Base-by-base conservation (phyloP, 1,139 yeast species). In the Lodderomyces jiufengensis region DNA sequence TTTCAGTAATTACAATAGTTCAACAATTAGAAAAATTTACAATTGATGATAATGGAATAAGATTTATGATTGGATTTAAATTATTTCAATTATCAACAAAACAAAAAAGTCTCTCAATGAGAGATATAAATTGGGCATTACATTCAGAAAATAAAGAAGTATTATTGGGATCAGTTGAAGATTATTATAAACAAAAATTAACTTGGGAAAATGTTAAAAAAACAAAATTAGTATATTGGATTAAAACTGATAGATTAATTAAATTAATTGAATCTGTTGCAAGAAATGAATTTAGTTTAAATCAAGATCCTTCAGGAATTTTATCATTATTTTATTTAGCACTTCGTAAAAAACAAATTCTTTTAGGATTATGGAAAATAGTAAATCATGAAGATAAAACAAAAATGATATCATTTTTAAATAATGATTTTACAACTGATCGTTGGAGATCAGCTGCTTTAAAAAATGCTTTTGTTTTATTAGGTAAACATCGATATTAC, bases 381-480 rank as follows among this genome's bases (percentile, higher is more conserved):
- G 66, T 74, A 9, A 80, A 84, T 18, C 88, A 88, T 54, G 73
- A 81, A 3, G 98, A 94, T 50, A 88, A 82, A 48, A 78, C 75
- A 27, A 88, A 90, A 53, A 85, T 92, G 77, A 49, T 87, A 37
- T 80, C 73, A 49, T 83, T 92, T 48, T 63, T 92, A 49, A 67
- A 70, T 14, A 83, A 90, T 52, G 94, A 94, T 54, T 92, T 90
- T 52, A 63, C 62, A 1, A 75, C 78, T 38, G 69, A 73, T 9
- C 66, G 96, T 34, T 90, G 97, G 96, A 73, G 68, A 47, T 73
- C 86, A 0, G 96, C 97, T 0, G 97, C 98, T 0, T 61, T 78
- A 51, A 92, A 92, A 52, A 92, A 92, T 60, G 98, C 98, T 0
- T 92, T 78, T 65, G 97, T 88, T 0, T 63, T 92, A 29, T 59